phyloP scores from a whole-genome alignment of 306 rosid species.

The Dryas alaskensis region DNA sequence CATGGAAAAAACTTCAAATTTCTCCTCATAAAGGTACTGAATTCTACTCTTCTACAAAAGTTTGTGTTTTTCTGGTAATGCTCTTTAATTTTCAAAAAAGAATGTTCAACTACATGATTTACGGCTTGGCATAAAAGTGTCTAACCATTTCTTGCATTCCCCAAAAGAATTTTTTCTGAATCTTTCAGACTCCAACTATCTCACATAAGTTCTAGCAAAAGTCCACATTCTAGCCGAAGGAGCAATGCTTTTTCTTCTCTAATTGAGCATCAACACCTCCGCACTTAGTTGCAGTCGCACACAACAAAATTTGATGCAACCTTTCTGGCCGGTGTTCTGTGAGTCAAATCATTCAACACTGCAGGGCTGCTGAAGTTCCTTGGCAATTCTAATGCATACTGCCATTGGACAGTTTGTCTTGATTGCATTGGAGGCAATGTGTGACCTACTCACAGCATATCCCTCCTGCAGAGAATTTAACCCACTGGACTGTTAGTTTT shows the following conservation, averaged over 20 bases:
- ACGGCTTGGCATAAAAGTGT: not conserved
- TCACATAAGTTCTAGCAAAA: not conserved
- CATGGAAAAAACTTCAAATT: no score
- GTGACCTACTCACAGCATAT: constrained; percentile 84
- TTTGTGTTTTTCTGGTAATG: no score
- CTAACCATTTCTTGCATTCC: not conserved
- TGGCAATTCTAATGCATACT: constrained; percentile 70
- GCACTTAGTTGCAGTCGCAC: not conserved
- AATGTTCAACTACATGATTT: not conserved
- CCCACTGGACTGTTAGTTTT: not conserved
- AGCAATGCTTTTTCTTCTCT: not conserved
- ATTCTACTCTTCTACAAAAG: no score
- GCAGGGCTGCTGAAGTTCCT: constrained; percentile 41
- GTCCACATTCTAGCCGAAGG: not conserved
- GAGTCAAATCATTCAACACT: not conserved
- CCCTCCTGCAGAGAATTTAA: constrained; percentile 59
- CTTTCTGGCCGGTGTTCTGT: not conserved
- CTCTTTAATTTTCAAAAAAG: no score
- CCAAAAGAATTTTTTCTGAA: not conserved
- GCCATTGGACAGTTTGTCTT: constrained; percentile 93
- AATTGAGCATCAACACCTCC: not conserved
- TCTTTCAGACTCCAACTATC: not conserved
- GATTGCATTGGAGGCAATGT: constrained; percentile 69
- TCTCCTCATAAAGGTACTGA: no score
- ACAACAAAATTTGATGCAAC: not conserved